Percentiles rank a stretch among this genome's conserved stretches.
phyloP scores from a whole-genome alignment of 805 yeast species.

The Kluyveromyces dobzhanskii region DNA sequence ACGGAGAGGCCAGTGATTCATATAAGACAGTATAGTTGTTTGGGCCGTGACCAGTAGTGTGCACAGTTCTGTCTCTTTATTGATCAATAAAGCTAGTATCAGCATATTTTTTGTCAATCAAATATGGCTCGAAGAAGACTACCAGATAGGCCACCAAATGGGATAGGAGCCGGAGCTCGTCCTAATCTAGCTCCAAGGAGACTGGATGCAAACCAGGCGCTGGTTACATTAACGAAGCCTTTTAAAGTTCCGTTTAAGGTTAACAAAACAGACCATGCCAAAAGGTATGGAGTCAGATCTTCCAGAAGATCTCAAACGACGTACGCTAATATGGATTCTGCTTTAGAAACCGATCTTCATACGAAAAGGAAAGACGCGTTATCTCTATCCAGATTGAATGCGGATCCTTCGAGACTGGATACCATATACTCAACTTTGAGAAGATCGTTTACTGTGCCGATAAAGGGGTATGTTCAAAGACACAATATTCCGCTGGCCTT shows the following conservation, averaged over 20 bases:
- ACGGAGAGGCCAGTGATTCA: no score
- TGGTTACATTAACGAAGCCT: conserved; percentile 50
- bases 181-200: conserved; percentile 49
- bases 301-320: conserved; percentile 26
- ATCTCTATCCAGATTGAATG: conserved; percentile 43
- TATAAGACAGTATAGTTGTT: no score
- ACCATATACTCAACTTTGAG: conserved; percentile 35
- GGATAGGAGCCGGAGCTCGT: conserved; percentile 64
- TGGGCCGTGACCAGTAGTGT: no score
- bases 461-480: conserved; percentile 32
- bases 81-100: no score
- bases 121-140: conserved; percentile 31
- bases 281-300: conserved; percentile 18
- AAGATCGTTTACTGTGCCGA: conserved; percentile 54
- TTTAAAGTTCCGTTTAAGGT: conserved; percentile 54
- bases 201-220: conserved; percentile 44
- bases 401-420: conserved; percentile 28
- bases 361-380: conserved; percentile 52
- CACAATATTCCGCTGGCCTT: conserved; percentile 65
- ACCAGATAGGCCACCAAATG: conserved; percentile 37
- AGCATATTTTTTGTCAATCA: no score
- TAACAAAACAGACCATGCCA: conserved; percentile 8
- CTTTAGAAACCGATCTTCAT: conserved; percentile 14
- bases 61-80: no score
- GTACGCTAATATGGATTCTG: conserved; percentile 27